phyloP scores from a whole-genome alignment of 192 early-diverging fungal genomes.

The Dispira simplex region DNA sequence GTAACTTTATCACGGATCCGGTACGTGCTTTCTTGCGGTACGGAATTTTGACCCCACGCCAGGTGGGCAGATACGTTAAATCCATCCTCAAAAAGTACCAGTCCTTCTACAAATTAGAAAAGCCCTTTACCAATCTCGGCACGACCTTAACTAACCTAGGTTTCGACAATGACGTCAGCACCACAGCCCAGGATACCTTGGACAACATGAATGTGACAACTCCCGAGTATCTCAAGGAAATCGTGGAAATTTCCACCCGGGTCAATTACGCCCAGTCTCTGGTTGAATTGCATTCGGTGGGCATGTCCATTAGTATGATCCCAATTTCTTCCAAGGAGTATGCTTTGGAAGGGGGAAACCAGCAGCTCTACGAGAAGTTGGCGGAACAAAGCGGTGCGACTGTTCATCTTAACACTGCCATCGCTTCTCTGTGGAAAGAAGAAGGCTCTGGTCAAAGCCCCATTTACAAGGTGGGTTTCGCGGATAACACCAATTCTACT shows the following conservation, averaged over 20 bases:
- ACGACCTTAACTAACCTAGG: conserved; percentile 1
- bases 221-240: conserved; percentile 25
- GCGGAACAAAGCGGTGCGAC: conserved; percentile 21
- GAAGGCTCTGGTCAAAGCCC: too few relatives aligned
- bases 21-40: neutral
- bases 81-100: conserved; percentile 14
- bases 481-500: too few relatives aligned
- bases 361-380: conserved; percentile 41
- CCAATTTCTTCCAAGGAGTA: conserved; percentile 27
- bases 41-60: conserved; percentile 4
- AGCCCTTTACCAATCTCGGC: conserved; percentile 17
- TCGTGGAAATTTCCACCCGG: conserved; percentile 40
- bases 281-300: conserved; percentile 34
- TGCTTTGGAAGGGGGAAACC: conserved; percentile 31
- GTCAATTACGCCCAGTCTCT: conserved; percentile 49
- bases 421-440: conserved; percentile 19
- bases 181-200: conserved; percentile 17
- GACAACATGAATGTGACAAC: conserved; percentile 20
- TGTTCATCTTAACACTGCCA: conserved; percentile 27
- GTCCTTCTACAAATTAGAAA: conserved; percentile 17
- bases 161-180: conserved; percentile 16
- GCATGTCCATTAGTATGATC: conserved; percentile 34
- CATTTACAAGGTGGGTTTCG: too few relatives aligned
- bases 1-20: neutral
- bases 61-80: conserved; percentile 16